Evolutionary conservation across 2,329 filamentous ascomycete species (phyloP), one percentile per base, ranked within the genome.

Genomic region (Bipolaris bicolor): DNA sequence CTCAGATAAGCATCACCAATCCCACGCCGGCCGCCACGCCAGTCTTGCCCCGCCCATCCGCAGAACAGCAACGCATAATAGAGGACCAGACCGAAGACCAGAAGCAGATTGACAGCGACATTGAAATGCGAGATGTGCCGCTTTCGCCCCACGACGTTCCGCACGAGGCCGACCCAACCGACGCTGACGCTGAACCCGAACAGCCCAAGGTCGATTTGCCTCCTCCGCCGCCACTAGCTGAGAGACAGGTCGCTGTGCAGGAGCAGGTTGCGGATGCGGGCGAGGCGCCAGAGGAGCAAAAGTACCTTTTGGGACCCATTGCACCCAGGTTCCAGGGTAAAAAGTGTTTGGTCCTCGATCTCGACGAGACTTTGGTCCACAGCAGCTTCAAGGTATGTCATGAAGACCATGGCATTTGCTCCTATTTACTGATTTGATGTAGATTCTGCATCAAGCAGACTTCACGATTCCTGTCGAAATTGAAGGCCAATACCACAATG

Each of bases 391-490:
- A 99, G 86, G 94, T 96, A 78, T 66, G 81, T 53, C 7, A 5
- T 11, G 7, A 31, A 16, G 18, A 9, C 18, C 44, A 15, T 4
- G 18, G 7, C 31, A 10, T 40, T 37, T 26, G 47, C 31, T 31
- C 40, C 13, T 34, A 3, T 50, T 49, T 51, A 39, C 55, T 72
- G 50, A 73, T 37, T 48, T 15, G 20, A 49, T n/a, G 10, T 72
- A 98, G 93, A 95, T 98, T 66, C 84, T 99, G 44, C 93, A 98
- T 72, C 94, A 98, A 82, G 95, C 95, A 57, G 95, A 99, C 78
- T 98, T 99, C 75, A 99, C 95, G 5, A 98, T 99, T 74, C 95
- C 95, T 0, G 95, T 99, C 29, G 95, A 99, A 73, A 99, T 99
- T 63, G 95, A 99, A 81, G 95, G 95, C 55, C 96, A 97, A 77